A percentile compares a stretch with the other conserved stretches of the same genome.
Conservation (phyloP, 2,329 filamentous ascomycete species). For the Incumbomyces delicatus region DNA sequence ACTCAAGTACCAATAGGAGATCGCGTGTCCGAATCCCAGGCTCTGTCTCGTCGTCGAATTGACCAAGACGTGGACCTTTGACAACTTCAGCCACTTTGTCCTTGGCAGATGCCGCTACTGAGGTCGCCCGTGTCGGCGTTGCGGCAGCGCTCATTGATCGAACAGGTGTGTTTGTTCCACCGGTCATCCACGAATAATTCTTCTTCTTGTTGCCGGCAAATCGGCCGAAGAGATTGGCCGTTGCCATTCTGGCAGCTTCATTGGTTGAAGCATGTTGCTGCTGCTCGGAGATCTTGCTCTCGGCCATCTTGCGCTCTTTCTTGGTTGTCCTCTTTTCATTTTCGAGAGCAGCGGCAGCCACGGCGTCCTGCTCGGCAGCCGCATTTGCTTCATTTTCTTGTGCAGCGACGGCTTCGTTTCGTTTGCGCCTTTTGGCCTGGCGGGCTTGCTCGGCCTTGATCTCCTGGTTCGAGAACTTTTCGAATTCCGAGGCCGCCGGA, state of each 20-base stretch:
- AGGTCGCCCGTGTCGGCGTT: conserved; percentile 10
- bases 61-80: conserved; percentile 54
- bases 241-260: conserved; percentile 66
- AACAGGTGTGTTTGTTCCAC: conserved; percentile 21
- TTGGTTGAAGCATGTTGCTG: conserved; percentile 76
- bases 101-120: conserved; percentile 12
- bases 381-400: conserved; percentile 42
- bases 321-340: conserved; percentile 63
- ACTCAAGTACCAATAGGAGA: conserved; percentile 67
- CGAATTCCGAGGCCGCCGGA: conserved; percentile 24
- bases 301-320: conserved; percentile 75
- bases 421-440: conserved; percentile 56
- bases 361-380: conserved; percentile 21
- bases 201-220: conserved; percentile 35
- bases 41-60: conserved; percentile 69
- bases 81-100: conserved; percentile 18
- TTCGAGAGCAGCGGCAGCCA: conserved; percentile 47
- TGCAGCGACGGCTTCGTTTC: conserved; percentile 46
- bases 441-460: conserved; percentile 64
- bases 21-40: conserved; percentile 76
- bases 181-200: conserved; percentile 39
- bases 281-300: conserved; percentile 63
- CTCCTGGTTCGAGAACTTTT: conserved; percentile 46
- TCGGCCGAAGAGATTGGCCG: conserved; percentile 50
- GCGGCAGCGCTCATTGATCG: background rate